Percentiles rank a stretch among this genome's conserved stretches.
phyloP scores from a whole-genome alignment of 1,139 yeast genomes.

The Wickerhamomyces sp. region DNA sequence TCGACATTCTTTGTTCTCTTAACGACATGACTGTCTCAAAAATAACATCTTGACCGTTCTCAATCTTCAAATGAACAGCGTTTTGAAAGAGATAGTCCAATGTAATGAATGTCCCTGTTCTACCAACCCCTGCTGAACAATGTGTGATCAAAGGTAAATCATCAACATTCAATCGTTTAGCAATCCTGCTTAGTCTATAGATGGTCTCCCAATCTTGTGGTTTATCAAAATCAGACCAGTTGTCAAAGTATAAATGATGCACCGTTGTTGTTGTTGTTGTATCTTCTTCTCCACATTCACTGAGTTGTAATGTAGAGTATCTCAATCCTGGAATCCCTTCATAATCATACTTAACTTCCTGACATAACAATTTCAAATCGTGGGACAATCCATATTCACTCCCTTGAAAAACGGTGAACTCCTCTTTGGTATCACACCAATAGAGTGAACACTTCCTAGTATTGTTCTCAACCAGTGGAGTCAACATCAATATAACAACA shows the following conservation, averaged over 20 bases:
- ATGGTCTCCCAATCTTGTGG: conserved; percentile 34
- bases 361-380: conserved; percentile 19
- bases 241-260: conserved; percentile 38
- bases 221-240: conserved; percentile 42
- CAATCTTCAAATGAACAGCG: not conserved
- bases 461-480: conserved; percentile 62
- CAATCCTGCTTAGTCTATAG: conserved; percentile 23
- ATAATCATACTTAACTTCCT: conserved; percentile 10
- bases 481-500: conserved; percentile 77
- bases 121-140: conserved; percentile 79
- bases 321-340: conserved; percentile 10
- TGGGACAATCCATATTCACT: conserved; percentile 8
- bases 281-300: conserved; percentile 6
- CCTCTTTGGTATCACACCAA: conserved; percentile 49
- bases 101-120: conserved; percentile 71
- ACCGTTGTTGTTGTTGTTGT: conserved; percentile 28
- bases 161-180: conserved; percentile 24
- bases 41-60: conserved; percentile 19
- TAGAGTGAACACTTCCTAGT: conserved; percentile 67
- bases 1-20: conserved; percentile 53
- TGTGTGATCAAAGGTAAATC: conserved; percentile 46
- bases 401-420: conserved; percentile 3
- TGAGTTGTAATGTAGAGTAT: conserved; percentile 16
- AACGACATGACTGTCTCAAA: conserved; percentile 37
- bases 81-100: conserved; percentile 47